Base-by-base conservation (phyloP, 2,329 filamentous ascomycete genomes). In the Ascosphaera pollenicola region DNA sequence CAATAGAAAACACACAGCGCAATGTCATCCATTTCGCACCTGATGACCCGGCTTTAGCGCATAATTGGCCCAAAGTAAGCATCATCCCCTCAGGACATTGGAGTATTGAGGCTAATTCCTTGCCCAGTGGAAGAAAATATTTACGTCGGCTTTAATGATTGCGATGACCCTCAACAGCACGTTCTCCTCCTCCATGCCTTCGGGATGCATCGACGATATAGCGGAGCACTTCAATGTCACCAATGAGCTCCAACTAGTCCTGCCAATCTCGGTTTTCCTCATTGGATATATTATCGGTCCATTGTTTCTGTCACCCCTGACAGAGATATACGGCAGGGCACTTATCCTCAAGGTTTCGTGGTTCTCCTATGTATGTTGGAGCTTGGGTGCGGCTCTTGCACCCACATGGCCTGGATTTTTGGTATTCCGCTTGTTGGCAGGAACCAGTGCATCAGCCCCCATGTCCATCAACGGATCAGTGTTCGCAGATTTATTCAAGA, bases 401-500 rank as follows among this genome's bases (percentile, higher is more conserved):
- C 54, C 57, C 1, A 61, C 50, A 6, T 67, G 57, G 51, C 44
- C 52, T 0, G 52, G 55, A 2, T 45, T 63, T 15, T 45, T 63
- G 15, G 48, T 62, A 2, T 64, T 68, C 39, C 54, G 64, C n/a
- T 51, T 67, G 5, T 35, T 66, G 2, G 51, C 53, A 17, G 63
- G 65, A 0, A 54, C 61, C 37, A 52, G 52, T n/a, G 63, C 58
- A 0, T 58, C 60, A 6, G 56, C 60, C 2, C 62, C 64, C 0
- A 59, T 59, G 24, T 53, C 63, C 0, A 57, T 63, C 10, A 52
- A 59, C 0, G 61, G 60, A 0, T 62, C 67, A 2, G 40, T 66
- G 1, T 64, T 57, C 43, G 61, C 62, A 2, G 65, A 68, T 46
- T 54, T 66, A 1, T 60, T 64, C 39, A 47, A 52, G n/a, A 57